Conservation (phyloP, 148 eudicot species). For the Camellia japonica region DNA sequence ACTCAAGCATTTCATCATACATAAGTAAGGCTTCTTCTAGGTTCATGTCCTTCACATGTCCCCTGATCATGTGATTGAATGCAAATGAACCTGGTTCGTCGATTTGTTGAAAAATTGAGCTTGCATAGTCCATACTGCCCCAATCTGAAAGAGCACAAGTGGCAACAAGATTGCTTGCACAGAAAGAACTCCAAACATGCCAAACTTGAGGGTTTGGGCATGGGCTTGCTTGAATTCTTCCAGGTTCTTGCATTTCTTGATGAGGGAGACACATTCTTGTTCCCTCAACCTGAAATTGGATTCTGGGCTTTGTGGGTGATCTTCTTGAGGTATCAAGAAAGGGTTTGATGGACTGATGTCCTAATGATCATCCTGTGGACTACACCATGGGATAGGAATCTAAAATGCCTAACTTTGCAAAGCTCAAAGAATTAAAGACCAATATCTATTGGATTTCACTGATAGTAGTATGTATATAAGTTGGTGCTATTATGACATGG, state of each 20-base stretch:
- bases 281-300: constrained; percentile 22
- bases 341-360: constrained; percentile 24
- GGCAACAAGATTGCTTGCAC: constrained; percentile 39
- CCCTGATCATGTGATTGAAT: constrained; percentile 51
- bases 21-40: constrained; percentile 26
- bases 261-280: constrained; percentile 43
- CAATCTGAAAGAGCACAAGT: constrained; percentile 50
- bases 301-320: constrained; percentile 26
- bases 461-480: neutral
- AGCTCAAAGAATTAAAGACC: neutral
- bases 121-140: constrained; percentile 51
- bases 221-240: constrained; percentile 51
- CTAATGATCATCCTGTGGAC: constrained; percentile 28
- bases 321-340: constrained; percentile 22
- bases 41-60: constrained; percentile 32
- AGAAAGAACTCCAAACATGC: constrained; percentile 38
- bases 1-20: constrained; percentile 40
- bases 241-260: constrained; percentile 44
- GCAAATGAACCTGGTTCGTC: constrained; percentile 45
- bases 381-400: constrained; percentile 9
- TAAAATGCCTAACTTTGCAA: neutral
- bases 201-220: constrained; percentile 40
- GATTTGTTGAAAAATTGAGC: constrained; percentile 36
- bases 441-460: neutral
- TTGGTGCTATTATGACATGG: neutral